These are phyloP conservation scores for Colletotrichum sp. DNA, from an alignment of 2,329 filamentous ascomycete species.

Conservation along the genomic window DNA sequence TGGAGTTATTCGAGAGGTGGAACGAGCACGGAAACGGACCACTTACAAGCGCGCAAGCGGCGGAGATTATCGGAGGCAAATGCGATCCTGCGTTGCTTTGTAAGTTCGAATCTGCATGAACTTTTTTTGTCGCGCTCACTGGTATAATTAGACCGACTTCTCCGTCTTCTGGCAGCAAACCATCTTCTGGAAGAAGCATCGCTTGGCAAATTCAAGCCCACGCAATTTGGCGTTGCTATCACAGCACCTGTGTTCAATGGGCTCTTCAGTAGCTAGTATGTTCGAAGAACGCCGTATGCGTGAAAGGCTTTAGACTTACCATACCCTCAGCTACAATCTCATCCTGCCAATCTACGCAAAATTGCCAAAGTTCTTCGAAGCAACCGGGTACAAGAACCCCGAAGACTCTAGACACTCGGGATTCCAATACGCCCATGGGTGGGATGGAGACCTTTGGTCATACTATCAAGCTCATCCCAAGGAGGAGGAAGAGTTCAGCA, in stretches of 20 bases:
- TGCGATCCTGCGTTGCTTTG: background rate
- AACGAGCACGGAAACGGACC: background rate
- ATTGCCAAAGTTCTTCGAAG: background rate
- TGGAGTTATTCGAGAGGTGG: background rate
- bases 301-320: fast-evolving
- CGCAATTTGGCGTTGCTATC: background rate
- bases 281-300: fast-evolving
- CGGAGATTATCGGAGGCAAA: background rate
- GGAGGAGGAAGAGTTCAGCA: background rate
- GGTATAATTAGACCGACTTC: background rate
- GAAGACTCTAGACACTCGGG: background rate
- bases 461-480: background rate
- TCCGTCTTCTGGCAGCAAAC: background rate
- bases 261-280: background rate
- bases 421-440: background rate
- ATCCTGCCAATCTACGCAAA: background rate
- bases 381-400: background rate
- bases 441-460: background rate
- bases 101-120: background rate
- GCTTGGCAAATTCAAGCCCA: background rate
- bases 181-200: background rate
- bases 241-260: background rate
- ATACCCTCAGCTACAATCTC: background rate
- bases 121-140: background rate
- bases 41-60: background rate